Conservation (phyloP, 352 stramenopile species). For the Thraustochytrium striatum region DNA sequence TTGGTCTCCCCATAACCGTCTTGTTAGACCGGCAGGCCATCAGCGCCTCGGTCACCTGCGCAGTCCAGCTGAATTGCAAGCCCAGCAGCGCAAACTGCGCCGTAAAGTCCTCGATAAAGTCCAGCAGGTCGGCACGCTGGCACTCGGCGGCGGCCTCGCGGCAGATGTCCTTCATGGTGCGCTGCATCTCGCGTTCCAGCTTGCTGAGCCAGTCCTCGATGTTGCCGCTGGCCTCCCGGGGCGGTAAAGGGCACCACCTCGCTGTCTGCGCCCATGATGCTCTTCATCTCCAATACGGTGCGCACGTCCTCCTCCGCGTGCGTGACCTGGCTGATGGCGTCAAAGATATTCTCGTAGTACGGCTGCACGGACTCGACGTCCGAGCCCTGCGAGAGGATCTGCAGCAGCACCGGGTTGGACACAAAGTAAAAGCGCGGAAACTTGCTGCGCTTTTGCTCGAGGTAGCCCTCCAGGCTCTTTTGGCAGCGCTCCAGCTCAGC, state of each 20-base stretch:
- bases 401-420: constrained; percentile 91
- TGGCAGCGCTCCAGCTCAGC: constrained; percentile 95
- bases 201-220: constrained; percentile 97
- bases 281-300: constrained; percentile 84
- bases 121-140: constrained; percentile 56
- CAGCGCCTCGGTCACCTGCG: constrained; percentile 86
- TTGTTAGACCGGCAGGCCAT: neutral
- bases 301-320: constrained; percentile 98
- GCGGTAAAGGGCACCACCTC: constrained; percentile 88
- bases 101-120: constrained; percentile 58
- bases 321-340: constrained; percentile 93
- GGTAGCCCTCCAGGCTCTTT: constrained; percentile 94
- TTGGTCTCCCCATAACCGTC: constrained; percentile 52
- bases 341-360: constrained; percentile 98
- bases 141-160: constrained; percentile 81
- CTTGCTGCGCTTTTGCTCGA: constrained; percentile 96
- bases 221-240: constrained; percentile 91
- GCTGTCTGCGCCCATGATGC: constrained; percentile 71
- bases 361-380: constrained; percentile 96
- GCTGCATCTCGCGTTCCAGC: constrained; percentile 83
- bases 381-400: constrained; percentile 93
- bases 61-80: constrained; percentile 94
- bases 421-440: constrained; percentile 99
- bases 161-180: constrained; percentile 95
- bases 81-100: constrained; percentile 90